Base-by-base conservation (phyloP, 768 basidiomycete species). In the Holtermannia corniformis region DNA sequence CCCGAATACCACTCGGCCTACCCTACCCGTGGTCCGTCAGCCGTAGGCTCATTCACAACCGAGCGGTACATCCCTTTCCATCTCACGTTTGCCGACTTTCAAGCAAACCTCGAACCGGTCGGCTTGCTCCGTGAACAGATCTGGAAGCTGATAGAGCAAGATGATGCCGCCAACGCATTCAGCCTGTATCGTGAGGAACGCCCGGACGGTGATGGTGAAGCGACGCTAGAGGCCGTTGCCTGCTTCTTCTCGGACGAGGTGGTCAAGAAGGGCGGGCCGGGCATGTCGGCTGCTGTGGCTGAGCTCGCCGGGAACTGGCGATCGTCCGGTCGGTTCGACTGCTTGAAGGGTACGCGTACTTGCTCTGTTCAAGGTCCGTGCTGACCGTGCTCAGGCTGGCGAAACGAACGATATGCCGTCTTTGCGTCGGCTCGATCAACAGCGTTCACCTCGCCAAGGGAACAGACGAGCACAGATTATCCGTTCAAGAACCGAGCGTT, bases 351-450 rank as follows among this genome's bases (percentile, higher is more conserved):
- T n/a, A n/a, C n/a, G n/a, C n/a, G n/a, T n/a, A n/a, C n/a, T n/a
- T n/a, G n/a, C n/a, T n/a, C n/a, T n/a, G n/a, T n/a, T n/a, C n/a
- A n/a, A n/a, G n/a, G n/a, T n/a, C n/a, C n/a, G n/a, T n/a, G 63
- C 78, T 16, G 78, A 82, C 67, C 84, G 85, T 3, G 81, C 80
- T 76, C 71, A 58, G 85, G 90, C 51, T 96, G 93, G 92, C 76
- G 92, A 43, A 76, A 78, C 52, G 95, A 99, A 76, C 72, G 81
- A 67, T 97, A 95, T 59, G 57, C 67, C n/a, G 68, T 77, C 48
- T 77, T 74, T 52, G 74, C 59, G 10, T 55, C 58, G 10, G 43
- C 74, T 51, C 16, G 41, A 22, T 58, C 65, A 23, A 59, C 63
- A 37, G 52, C 46, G 46, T 59, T 60, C 25, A 24, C 14, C 23